Conservation (phyloP, 306 rosid genomes). For the Vigna radiata region DNA sequence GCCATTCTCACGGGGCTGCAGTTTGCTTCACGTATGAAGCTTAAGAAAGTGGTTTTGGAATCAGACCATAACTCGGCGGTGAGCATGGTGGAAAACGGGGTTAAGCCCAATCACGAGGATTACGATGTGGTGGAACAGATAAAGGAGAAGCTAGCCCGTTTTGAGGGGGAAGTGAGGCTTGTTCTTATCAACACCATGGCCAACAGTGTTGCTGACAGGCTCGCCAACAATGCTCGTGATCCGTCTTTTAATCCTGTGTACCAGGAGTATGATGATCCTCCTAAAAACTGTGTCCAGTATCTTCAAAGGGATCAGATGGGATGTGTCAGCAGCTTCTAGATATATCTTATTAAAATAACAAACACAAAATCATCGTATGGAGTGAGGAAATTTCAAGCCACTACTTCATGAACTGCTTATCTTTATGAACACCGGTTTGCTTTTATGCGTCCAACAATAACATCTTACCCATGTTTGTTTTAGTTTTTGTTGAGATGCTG, state of each 20-base stretch:
- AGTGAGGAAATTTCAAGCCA: too few species aligned
- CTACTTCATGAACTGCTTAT: too few species aligned
- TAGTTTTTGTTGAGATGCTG: too few species aligned
- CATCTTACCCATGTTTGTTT: too few species aligned
- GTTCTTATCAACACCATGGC: neutral
- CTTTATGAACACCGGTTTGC: too few species aligned
- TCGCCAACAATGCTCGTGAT: neutral
- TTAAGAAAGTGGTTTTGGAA: neutral
- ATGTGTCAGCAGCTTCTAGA: neutral
- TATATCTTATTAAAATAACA: too few species aligned
- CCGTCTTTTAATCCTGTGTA: accelerated
- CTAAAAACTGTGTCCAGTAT: neutral
- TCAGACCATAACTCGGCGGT: neutral
- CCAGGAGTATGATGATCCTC: neutral
- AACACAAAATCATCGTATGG: too few species aligned
- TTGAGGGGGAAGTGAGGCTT: neutral
- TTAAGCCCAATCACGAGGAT: neutral
- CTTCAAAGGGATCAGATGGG: neutral
- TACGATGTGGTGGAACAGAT: neutral
- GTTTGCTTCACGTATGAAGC: neutral
- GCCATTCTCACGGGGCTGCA: neutral
- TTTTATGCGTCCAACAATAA: too few species aligned
- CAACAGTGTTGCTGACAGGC: neutral
- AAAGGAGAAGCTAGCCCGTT: neutral
- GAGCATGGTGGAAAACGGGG: neutral